Evolutionary conservation across 2,329 filamentous ascomycete genomes (phyloP).

Genomic region (Penicillium sp.): DNA sequence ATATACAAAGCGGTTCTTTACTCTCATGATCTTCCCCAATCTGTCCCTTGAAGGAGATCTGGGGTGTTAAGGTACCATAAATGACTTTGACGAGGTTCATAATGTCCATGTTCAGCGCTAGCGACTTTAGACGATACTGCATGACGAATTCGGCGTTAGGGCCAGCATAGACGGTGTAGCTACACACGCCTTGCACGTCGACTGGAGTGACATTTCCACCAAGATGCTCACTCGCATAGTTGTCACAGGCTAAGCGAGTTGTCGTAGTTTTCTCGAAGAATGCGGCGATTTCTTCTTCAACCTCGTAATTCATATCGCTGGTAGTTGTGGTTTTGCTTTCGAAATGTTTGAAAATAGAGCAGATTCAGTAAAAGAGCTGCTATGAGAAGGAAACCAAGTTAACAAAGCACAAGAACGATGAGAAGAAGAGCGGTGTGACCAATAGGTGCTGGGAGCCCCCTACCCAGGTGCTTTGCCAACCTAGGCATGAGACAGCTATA

Average conservation of each 20-base stretch:
- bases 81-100: constrained; percentile 28
- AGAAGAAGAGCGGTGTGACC: too few species aligned
- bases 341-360: too few species aligned
- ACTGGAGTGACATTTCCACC: constrained; percentile 34
- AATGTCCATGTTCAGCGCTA: constrained; percentile 34
- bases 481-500: too few species aligned
- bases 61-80: constrained; percentile 32
- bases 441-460: too few species aligned
- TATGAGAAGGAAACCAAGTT: too few species aligned
- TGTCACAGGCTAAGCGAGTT: constrained; percentile 21
- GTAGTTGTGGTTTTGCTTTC: constrained; percentile 9
- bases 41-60: constrained; percentile 29
- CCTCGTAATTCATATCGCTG: constrained; percentile 10
- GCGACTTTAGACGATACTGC: constrained; percentile 41
- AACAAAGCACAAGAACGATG: too few species aligned
- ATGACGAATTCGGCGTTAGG: constrained; percentile 33
- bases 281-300: constrained; percentile 17
- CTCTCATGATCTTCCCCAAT: constrained; percentile 24
- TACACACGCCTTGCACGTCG: constrained; percentile 39
- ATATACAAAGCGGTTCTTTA: constrained; percentile 38
- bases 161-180: constrained; percentile 44
- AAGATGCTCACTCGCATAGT: constrained; percentile 29
- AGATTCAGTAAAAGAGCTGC: too few species aligned
- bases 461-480: too few species aligned
- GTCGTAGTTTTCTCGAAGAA: constrained; percentile 22